Evolutionary conservation across 1,284 basidiomycete species (phyloP).

Genomic region (Boletus sp.): DNA sequence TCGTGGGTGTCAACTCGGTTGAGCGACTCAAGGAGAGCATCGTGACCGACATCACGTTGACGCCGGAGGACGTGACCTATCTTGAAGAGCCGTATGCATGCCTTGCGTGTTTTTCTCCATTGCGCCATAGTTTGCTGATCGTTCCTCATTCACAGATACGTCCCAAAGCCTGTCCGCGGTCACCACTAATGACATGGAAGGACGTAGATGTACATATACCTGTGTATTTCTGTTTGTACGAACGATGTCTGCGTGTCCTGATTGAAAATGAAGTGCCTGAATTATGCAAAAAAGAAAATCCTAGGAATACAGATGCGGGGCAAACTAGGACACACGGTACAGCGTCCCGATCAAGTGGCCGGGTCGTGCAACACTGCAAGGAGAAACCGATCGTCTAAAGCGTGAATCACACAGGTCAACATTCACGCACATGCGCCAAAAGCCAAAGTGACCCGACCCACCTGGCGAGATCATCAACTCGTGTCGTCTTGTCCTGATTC

Average conservation of each 20-base stretch:
- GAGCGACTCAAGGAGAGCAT: slow-evolving; percentile 25
- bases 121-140: neutral
- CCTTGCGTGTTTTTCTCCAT: neutral
- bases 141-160: slow-evolving; percentile 13
- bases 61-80: slow-evolving; percentile 27
- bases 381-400: slow-evolving; percentile 73
- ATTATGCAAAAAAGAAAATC: slow-evolving; percentile 13
- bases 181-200: slow-evolving; percentile 6
- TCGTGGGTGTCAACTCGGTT: slow-evolving; percentile 32
- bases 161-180: slow-evolving; percentile 20
- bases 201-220: neutral
- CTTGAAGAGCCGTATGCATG: slow-evolving; percentile 31
- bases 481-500: slow-evolving; percentile 86
- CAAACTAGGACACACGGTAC: neutral
- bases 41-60: slow-evolving; percentile 19
- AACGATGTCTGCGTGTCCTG: neutral
- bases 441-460: slow-evolving; percentile 35
- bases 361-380: slow-evolving; percentile 84
- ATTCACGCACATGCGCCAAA: neutral
- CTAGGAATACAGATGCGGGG: slow-evolving; percentile 17
- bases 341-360: slow-evolving; percentile 25
- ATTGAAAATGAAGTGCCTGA: neutral
- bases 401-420: slow-evolving; percentile 3
- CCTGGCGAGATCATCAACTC: slow-evolving; percentile 94
- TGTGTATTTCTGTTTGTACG: slow-evolving; percentile 1